Evolutionary conservation across 139 green algal genomes (phyloP), one percentile per base, ranked within the genome.

Genomic region (Auxenochlorella protothecoides): DNA sequence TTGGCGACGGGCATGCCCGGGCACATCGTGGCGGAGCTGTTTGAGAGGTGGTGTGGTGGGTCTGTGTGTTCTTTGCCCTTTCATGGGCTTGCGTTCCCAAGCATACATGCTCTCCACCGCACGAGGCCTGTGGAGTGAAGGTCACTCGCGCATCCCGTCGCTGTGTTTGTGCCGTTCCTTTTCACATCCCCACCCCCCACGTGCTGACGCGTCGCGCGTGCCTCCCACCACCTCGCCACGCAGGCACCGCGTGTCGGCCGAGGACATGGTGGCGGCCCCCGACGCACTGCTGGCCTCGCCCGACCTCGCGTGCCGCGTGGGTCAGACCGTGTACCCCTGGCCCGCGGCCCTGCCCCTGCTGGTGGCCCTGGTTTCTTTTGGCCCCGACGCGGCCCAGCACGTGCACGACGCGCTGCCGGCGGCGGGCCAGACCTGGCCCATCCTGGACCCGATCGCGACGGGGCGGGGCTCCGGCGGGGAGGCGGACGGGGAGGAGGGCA

Each of bases 1-100:
- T 71, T 95, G 63, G 62, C 63, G 6, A 66, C 65, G 3, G 75
- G 65, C 13, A 85, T 85, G 78, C 6, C 67, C 13, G 14, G 53
- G 12, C 12, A 53, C 16, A 77, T 84, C 72, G 84, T 80, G 5
- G 16, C 60, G 53, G 54, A 60, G 55, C 52, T 84, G 54, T 91
- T 89, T 80, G 75, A 88, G 27, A 44, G 27, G 27, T 44, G 27
- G 27, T 44, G 27, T 44, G 27, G 27, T 44, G 27, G 27, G 27
- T 44, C 27, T 44, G 0, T 44, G 27, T 44, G 27, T 44, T 44
- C 27, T 44, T 44, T 44, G 27, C 27, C 27, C 27, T 44, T 44
- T 44, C 27, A 0, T 44, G 27, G 27, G 27, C 27, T 44, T 44
- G 27, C 27, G 1, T 44, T 44, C 27, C 27, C 27, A 44, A 44